Conservation (phyloP, 2,329 filamentous ascomycete genomes). For the Pseudogymnoascus sp. region DNA sequence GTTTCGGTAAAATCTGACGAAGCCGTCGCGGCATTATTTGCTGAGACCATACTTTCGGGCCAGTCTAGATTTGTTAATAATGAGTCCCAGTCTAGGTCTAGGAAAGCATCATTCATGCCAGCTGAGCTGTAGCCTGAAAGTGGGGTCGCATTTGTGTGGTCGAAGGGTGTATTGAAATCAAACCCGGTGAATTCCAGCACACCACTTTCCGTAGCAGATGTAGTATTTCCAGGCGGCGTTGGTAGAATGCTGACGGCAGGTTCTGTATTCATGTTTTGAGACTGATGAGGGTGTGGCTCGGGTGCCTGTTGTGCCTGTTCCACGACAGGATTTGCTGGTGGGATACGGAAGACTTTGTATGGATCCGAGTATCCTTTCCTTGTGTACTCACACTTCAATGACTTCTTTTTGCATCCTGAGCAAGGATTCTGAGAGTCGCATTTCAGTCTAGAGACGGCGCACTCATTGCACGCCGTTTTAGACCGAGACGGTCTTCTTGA, state of each 20-base stretch:
- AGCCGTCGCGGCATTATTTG: neutral
- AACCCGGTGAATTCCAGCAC: neutral
- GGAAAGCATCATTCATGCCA: neutral
- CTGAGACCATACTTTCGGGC: neutral
- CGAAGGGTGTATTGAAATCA: neutral
- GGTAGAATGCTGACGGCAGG: neutral
- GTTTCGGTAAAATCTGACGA: neutral
- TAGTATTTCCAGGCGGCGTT: neutral
- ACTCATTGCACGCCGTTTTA: neutral
- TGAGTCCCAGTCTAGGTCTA: neutral
- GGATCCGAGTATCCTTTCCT: neutral
- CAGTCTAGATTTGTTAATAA: neutral
- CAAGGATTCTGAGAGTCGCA: neutral
- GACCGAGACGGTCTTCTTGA: neutral
- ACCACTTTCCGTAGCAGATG: neutral
- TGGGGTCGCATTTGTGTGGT: neutral
- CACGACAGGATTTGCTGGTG: neutral
- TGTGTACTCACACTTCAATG: neutral
- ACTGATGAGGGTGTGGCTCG: neutral
- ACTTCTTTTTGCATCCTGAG: neutral
- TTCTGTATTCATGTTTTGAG: neutral
- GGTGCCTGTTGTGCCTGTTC: neutral
- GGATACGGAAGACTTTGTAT: constrained; percentile 1
- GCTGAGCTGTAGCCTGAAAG: neutral
- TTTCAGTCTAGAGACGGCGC: neutral